A percentile compares a stretch with the other conserved stretches of the same genome.
phyloP scores from a whole-genome alignment of 805 yeast genomes.

The Cyberlindnera xishuangbannaensis region DNA sequence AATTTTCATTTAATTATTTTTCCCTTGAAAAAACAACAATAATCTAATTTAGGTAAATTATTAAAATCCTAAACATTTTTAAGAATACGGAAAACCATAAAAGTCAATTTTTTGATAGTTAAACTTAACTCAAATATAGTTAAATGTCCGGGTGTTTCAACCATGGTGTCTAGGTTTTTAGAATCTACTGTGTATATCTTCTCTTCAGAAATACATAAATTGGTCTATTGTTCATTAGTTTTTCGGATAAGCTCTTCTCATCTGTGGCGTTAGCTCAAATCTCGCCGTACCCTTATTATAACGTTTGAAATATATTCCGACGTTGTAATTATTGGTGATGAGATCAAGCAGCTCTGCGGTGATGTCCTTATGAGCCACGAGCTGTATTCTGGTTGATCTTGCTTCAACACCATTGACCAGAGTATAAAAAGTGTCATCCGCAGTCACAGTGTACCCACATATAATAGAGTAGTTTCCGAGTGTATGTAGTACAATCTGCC shows the following conservation, averaged over 20 bases:
- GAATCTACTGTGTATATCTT: too few species aligned
- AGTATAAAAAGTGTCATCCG: conserved; percentile 5
- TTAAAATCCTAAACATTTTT: too few species aligned
- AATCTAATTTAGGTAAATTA: too few species aligned
- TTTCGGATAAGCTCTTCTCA: conserved; percentile 3
- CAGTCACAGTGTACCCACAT: conserved; percentile 1
- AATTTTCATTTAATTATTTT: too few species aligned
- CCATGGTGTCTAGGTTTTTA: too few species aligned
- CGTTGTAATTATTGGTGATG: conserved; percentile 5
- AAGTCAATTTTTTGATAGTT: too few species aligned
- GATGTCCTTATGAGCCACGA: background rate
- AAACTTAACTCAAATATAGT: too few species aligned
- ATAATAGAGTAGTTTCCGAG: conserved; percentile 8
- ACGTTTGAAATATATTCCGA: conserved; percentile 9
- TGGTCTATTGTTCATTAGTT: too few species aligned
- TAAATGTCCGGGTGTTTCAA: too few species aligned
- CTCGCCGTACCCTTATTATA: conserved; percentile 2
- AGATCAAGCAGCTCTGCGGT: conserved; percentile 5
- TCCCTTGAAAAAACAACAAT: too few species aligned
- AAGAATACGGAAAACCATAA: too few species aligned
- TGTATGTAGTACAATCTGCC: conserved; percentile 10
- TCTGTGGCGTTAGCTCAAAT: conserved; percentile 6
- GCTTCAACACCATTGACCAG: conserved; percentile 11
- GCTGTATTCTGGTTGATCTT: conserved; percentile 2
- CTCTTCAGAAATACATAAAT: too few species aligned